Percentiles rank a stretch among this genome's conserved stretches.
These are phyloP conservation scores for Cercophora sp. DNA, from an alignment of 495 filamentous ascomycete species.

Conservation along the genomic window DNA sequence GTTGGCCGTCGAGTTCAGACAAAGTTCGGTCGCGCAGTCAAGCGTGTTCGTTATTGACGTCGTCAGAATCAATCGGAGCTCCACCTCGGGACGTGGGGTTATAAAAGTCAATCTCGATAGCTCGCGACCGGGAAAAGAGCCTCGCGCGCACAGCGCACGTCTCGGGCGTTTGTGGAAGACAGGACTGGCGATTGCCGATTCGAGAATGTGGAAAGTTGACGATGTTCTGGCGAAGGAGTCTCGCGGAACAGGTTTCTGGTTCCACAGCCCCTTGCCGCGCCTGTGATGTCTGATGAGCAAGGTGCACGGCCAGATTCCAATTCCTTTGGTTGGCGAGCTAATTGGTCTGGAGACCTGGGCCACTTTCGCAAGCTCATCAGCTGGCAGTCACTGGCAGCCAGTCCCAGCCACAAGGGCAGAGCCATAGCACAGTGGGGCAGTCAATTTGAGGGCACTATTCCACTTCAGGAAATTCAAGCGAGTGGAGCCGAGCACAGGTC, in stretches of 20 bases:
- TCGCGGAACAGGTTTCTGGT: conserved; percentile 6
- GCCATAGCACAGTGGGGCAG: conserved; percentile 7
- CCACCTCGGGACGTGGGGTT: background rate
- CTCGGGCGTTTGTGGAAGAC: background rate
- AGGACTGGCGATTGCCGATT: background rate
- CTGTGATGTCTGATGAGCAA: conserved; percentile 16
- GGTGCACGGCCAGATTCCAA: conserved; percentile 4
- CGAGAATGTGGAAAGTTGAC: background rate
- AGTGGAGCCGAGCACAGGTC: conserved; percentile 27
- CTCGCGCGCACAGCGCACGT: conserved; percentile 1
- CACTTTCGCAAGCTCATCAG: too few relatives aligned
- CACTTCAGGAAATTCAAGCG: conserved; percentile 28
- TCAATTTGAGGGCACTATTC: conserved; percentile 13
- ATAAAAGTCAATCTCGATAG: background rate
- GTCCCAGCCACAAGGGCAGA: background rate
- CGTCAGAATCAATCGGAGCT: background rate
- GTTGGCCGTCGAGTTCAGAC: background rate
- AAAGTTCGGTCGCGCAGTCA: conserved; percentile 1
- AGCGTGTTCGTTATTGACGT: conserved; percentile 9
- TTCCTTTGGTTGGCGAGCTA: background rate
- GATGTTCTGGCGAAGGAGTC: background rate
- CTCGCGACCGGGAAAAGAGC: background rate
- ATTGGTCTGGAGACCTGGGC: background rate
- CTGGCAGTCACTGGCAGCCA: conserved; percentile 3
- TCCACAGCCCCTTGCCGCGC: conserved; percentile 1